Percentiles rank a stretch among this genome's conserved stretches.
Evolutionary conservation across 331 rosid genomes (phyloP).

Genomic region (Phaseolus coccineus): DNA sequence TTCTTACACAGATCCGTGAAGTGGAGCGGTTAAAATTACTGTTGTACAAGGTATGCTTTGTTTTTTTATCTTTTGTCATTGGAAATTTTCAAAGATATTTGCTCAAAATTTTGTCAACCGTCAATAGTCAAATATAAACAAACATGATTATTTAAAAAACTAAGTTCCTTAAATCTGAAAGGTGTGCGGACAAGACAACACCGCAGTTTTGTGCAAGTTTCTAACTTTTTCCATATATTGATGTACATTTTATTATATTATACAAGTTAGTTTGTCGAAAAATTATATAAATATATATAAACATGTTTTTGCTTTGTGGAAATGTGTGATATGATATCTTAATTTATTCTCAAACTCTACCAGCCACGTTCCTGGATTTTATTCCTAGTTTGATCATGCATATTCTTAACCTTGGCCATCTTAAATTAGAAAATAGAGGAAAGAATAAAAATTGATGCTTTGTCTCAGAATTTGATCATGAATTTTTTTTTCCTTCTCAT

Average conservation of each 20-base stretch:
- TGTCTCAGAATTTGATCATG: not conserved
- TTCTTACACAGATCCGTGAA: conserved; percentile 45
- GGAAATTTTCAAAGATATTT: not conserved
- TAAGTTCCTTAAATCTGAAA: no score
- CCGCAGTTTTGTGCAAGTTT: no score
- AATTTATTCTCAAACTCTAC: not conserved
- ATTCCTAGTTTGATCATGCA: not conserved
- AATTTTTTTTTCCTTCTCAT: not conserved
- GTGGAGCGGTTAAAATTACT: conserved; percentile 45
- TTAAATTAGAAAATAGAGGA: not conserved
- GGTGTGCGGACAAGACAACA: no score
- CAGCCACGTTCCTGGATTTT: not conserved
- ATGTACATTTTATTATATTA: no score
- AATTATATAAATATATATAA: no score
- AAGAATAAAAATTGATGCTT: no score
- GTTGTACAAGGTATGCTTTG: conserved; percentile 53
- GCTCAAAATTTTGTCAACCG: not conserved
- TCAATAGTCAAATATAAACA: not conserved
- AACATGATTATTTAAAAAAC: no score
- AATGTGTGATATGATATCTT: no score
- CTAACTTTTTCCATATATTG: no score
- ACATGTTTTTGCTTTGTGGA: no score
- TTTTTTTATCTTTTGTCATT: conserved; percentile 28
- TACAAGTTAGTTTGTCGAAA: no score
- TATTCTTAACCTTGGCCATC: not conserved